These are phyloP conservation scores for Rubus idaeus DNA, from an alignment of 306 rosid species.

Conservation along the genomic window DNA sequence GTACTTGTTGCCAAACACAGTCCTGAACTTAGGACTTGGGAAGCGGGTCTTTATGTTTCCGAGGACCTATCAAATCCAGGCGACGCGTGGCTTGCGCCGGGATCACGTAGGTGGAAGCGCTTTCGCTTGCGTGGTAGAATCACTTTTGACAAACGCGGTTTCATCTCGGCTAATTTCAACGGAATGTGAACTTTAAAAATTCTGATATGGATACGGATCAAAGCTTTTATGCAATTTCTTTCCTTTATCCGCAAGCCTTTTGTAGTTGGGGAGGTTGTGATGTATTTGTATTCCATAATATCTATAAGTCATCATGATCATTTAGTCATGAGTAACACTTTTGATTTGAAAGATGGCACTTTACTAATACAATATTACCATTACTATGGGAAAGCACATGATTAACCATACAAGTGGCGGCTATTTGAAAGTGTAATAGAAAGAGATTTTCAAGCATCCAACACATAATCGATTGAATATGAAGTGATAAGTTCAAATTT, in stretches of 20 bases:
- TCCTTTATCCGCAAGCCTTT: neutral
- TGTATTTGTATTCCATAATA: neutral
- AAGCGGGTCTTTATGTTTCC: neutral
- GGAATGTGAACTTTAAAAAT: neutral
- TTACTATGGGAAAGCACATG: too few species aligned
- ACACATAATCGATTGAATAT: too few species aligned
- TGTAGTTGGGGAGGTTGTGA: neutral
- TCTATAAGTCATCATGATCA: neutral
- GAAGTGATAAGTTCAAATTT: too few species aligned
- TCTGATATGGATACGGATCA: neutral
- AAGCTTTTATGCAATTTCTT: neutral
- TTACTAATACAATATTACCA: neutral
- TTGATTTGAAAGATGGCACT: neutral
- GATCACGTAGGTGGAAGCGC: neutral
- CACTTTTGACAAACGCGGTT: slow-evolving; percentile 9
- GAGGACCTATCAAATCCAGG: slow-evolving; percentile 3
- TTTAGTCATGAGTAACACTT: neutral
- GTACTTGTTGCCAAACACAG: slow-evolving; percentile 18
- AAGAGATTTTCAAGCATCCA: too few species aligned
- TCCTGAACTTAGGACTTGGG: neutral
- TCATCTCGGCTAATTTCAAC: neutral
- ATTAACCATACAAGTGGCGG: too few species aligned
- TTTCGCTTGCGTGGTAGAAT: neutral
- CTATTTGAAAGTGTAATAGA: too few species aligned
- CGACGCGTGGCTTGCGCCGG: neutral